A percentile compares a stretch with the other conserved stretches of the same genome.
These are phyloP conservation scores for Diaporthe batatas DNA, from an alignment of 2,329 filamentous ascomycete species.

Conservation along the genomic window DNA sequence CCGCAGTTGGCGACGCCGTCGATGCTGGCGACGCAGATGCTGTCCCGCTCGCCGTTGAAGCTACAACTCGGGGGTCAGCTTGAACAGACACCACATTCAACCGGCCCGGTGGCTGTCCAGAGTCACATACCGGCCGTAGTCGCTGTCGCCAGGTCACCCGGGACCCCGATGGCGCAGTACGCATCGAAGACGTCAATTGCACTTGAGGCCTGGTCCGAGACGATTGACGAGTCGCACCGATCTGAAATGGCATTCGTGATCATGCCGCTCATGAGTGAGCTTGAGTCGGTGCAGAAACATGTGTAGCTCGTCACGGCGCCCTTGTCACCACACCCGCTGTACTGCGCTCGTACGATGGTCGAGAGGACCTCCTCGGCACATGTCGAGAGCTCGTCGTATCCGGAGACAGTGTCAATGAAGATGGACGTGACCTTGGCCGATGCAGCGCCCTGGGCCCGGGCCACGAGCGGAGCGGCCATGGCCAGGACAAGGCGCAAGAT, in stretches of 20 bases:
- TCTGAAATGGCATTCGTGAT: conserved; percentile 37
- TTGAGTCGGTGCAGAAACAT: conserved; percentile 43
- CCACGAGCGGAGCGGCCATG: conserved; percentile 7
- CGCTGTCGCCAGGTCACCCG: not conserved
- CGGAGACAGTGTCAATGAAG: conserved; percentile 32
- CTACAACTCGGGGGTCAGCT: conserved; percentile 10
- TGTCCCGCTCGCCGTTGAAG: conserved; percentile 12
- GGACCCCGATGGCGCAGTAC: conserved; percentile 23
- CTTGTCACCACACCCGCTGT: conserved; percentile 43
- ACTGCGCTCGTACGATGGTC: conserved; percentile 42
- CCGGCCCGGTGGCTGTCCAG: too few species aligned
- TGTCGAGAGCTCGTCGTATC: conserved; percentile 37
- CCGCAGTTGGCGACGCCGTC: conserved; percentile 19
- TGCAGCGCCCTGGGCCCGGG: not conserved
- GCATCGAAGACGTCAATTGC: conserved; percentile 33
- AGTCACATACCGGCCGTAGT: conserved; percentile 33
- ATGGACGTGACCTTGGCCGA: not conserved
- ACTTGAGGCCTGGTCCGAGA: conserved; percentile 14
- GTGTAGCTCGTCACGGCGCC: conserved; percentile 41
- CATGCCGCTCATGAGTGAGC: conserved; percentile 30
- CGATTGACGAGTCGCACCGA: conserved; percentile 27
- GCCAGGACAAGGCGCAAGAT: conserved; percentile 4
- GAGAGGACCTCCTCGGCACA: conserved; percentile 42
- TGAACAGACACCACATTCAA: not conserved
- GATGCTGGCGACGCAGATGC: conserved; percentile 7